These are phyloP conservation scores for Flaveria ramosissima DNA, from an alignment of 129 eudicot genomes.

Conservation along the genomic window DNA sequence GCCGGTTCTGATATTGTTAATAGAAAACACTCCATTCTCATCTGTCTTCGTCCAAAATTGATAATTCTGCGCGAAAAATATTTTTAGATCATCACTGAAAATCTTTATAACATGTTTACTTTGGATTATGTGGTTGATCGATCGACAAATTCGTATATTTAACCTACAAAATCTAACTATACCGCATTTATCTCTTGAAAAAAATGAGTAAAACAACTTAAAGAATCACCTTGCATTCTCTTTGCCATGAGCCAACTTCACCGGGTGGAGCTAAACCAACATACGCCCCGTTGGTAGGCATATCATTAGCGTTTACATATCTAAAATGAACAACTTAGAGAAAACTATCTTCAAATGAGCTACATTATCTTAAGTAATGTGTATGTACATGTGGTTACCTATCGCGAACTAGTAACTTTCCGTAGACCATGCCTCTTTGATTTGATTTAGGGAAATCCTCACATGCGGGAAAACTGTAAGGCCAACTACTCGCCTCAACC, in stretches of 20 bases:
- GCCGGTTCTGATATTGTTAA: conserved; percentile 57
- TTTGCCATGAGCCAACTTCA: conserved; percentile 91
- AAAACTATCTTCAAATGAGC: neutral
- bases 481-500: conserved; percentile 77
- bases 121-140: neutral
- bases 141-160: neutral
- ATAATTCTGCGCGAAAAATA: conserved; percentile 53
- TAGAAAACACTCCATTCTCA: conserved; percentile 59
- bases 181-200: neutral
- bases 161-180: neutral
- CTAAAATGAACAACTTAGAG: conserved; percentile 33
- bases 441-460: conserved; percentile 69
- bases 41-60: conserved; percentile 86
- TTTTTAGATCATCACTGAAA: neutral
- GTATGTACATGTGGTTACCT: conserved; percentile 40
- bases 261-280: conserved; percentile 88
- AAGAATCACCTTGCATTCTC: conserved; percentile 84
- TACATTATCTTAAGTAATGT: neutral
- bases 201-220: neutral
- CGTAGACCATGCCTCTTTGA: conserved; percentile 68
- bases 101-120: neutral
- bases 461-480: conserved; percentile 73
- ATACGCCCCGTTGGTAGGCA: conserved; percentile 68
- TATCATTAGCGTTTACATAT: conserved; percentile 40
- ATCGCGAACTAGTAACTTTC: conserved; percentile 69